A percentile compares a stretch with the other conserved stretches of the same genome.
Conservation (phyloP, 129 eudicot species). For the Helianthus tuberosus region DNA sequence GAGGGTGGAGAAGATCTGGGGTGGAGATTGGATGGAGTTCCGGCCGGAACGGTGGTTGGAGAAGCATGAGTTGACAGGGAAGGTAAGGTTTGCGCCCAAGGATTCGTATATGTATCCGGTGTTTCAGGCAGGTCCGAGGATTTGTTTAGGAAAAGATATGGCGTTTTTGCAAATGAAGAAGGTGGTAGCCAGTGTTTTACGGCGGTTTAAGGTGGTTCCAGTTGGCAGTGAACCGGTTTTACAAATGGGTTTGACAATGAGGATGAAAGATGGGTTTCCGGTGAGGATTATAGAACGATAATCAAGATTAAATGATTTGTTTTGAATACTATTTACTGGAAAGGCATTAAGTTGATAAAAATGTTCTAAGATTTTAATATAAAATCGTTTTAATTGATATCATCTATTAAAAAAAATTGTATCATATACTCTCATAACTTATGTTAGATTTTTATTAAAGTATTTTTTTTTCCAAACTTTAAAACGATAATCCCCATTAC, state of each 20-base stretch:
- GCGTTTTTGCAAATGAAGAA: slow-evolving; percentile 73
- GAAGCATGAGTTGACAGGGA: slow-evolving; percentile 30
- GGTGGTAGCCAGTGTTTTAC: slow-evolving; percentile 49
- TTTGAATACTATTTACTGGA: too few relatives aligned
- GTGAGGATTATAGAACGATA: slow-evolving; percentile 48
- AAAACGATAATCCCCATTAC: too few relatives aligned
- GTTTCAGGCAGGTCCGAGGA: slow-evolving; percentile 78
- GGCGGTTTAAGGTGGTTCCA: slow-evolving; percentile 56
- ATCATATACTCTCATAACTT: too few relatives aligned
- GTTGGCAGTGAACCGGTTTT: slow-evolving; percentile 43
- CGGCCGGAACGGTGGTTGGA: slow-evolving; percentile 66
- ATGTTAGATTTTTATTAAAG: too few relatives aligned
- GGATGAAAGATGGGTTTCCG: slow-evolving; percentile 54
- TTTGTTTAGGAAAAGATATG: slow-evolving; percentile 78
- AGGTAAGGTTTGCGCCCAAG: slow-evolving; percentile 31
- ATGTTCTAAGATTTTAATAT: too few relatives aligned
- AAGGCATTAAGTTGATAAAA: too few relatives aligned
- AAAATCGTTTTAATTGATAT: too few relatives aligned
- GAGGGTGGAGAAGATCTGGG: slow-evolving; percentile 59
- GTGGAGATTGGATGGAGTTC: slow-evolving; percentile 52
- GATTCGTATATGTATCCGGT: slow-evolving; percentile 59
- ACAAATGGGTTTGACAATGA: slow-evolving; percentile 37
- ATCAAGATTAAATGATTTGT: not conserved
- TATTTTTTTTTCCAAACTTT: too few relatives aligned
- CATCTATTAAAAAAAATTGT: too few relatives aligned